Evolutionary conservation across 2,329 filamentous ascomycete species (phyloP), one percentile per base, ranked within the genome.

Genomic region (Balansia obtecta): DNA sequence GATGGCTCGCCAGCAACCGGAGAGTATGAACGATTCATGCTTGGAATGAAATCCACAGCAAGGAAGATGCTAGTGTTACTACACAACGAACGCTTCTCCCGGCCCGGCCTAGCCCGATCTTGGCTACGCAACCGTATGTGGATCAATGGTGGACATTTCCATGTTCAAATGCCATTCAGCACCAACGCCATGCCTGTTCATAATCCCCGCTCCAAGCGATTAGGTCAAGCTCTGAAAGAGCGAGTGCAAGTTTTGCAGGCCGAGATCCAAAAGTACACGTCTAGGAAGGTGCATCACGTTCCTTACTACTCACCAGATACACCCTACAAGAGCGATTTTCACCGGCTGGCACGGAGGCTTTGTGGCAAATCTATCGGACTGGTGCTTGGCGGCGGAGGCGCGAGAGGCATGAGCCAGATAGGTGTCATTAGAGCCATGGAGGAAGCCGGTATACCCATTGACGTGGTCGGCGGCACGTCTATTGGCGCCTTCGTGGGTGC

Each of bases 221-320:
- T 95, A 15, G 89, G 91, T 1, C 86, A 85, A 4, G 88, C 85
- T 0, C 71, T 98, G 53, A 97, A 96, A 65, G 86, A 96, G 61
- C 76, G 90, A 37, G 93, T 98, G 5, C 91, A 98, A 65, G 89
- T 93, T 6, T 67, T 98, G 4, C 93, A 97, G 63, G 93, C 93
- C 0, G 93, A 97, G 63, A 96, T 98, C 18, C 91, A 97, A 62
- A 97, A 96, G 64, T 98, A 96, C 64, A 97, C 94, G 0, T 95
- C 89, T 1, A 80, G 88, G n/a, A 85, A 87, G 56, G 82, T 95
- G n/a, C 82, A 87, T 27, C 89, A 95, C 59, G 86, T 83, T 3
- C 86, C 89, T 0, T 80, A 95, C 37, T 98, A 97, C 63, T 89
- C 90, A 0, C 83, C 90, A 0, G 88, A 97, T 50, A 89, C 88